Percentiles rank a stretch among this genome's conserved stretches.
These are phyloP conservation scores for Gloeopeniophorella convolvens DNA, from an alignment of 768 basidiomycete species.

Conservation along the genomic window DNA sequence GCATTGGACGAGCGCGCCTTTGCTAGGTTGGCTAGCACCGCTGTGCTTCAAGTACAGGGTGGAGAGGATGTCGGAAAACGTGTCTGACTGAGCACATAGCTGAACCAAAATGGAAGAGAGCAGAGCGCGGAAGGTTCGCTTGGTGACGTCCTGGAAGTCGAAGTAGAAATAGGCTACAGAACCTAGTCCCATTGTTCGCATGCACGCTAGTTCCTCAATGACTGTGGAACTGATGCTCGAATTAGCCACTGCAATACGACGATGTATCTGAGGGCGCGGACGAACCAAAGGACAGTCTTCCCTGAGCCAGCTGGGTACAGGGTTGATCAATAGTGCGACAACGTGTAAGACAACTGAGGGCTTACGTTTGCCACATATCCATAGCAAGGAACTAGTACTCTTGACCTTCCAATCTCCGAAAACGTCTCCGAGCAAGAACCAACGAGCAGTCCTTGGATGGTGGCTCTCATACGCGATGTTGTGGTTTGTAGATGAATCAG, in stretches of 20 bases:
- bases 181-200: not conserved
- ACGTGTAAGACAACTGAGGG: not conserved
- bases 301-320: conserved; percentile 11
- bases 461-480: not conserved
- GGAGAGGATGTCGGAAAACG: not conserved
- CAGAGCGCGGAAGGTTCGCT: not conserved
- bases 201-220: not conserved
- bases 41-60: not conserved
- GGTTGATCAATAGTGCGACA: no score
- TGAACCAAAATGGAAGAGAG: not conserved
- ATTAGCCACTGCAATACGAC: not conserved
- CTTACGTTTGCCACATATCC: conserved; percentile 6
- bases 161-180: not conserved
- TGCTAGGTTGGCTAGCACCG: not conserved
- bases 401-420: not conserved
- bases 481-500: conserved; percentile 4
- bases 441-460: not conserved
- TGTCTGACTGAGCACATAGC: not conserved
- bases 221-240: not conserved
- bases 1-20: not conserved
- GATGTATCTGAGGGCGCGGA: not conserved
- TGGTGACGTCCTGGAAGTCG: not conserved
- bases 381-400: not conserved
- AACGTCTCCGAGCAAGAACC: not conserved
- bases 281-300: not conserved